Percentiles rank a stretch among this genome's conserved stretches.
These are phyloP conservation scores for Lactarius hatsudake DNA, from an alignment of 768 basidiomycete genomes.

Conservation along the genomic window DNA sequence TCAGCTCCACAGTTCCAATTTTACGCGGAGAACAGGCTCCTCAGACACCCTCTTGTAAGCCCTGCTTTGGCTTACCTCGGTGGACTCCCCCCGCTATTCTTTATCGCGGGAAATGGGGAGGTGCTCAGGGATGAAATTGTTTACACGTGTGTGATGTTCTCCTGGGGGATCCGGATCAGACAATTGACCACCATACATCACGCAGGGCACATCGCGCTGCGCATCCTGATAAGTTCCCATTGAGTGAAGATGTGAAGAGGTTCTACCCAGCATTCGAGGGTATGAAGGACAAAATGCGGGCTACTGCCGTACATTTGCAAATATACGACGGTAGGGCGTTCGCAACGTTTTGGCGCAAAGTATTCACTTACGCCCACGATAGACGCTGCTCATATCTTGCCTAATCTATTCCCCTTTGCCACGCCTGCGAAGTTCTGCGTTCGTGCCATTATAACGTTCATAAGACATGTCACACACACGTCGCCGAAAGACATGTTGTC, in stretches of 20 bases:
- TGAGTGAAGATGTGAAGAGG: conserved; percentile 42
- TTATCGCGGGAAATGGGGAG: conserved; percentile 87
- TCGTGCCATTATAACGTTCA: conserved; percentile 72
- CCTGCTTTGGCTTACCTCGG: conserved; percentile 80
- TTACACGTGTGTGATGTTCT: conserved; percentile 50
- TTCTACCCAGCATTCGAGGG: conserved; percentile 57
- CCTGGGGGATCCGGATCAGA: too few relatives aligned
- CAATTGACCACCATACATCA: not conserved
- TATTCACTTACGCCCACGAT: conserved; percentile 12
- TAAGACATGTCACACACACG: conserved; percentile 61
- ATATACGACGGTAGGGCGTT: conserved; percentile 71
- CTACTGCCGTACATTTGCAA: conserved; percentile 87
- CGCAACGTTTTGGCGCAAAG: not conserved
- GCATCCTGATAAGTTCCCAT: conserved; percentile 63
- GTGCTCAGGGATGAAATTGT: conserved; percentile 90
- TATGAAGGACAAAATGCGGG: conserved; percentile 50
- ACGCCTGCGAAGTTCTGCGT: conserved; percentile 78
- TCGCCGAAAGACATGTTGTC: conserved; percentile 9
- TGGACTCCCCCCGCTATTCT: conserved; percentile 79
- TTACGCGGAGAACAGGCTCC: conserved; percentile 74
- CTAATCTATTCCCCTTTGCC: conserved; percentile 69
- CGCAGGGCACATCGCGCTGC: conserved; percentile 89
- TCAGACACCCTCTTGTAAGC: conserved; percentile 79
- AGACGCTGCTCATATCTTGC: conserved; percentile 73
- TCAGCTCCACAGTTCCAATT: conserved; percentile 51